Conservation (phyloP, 345 rosid species). For the Conringia planisiliqua region DNA sequence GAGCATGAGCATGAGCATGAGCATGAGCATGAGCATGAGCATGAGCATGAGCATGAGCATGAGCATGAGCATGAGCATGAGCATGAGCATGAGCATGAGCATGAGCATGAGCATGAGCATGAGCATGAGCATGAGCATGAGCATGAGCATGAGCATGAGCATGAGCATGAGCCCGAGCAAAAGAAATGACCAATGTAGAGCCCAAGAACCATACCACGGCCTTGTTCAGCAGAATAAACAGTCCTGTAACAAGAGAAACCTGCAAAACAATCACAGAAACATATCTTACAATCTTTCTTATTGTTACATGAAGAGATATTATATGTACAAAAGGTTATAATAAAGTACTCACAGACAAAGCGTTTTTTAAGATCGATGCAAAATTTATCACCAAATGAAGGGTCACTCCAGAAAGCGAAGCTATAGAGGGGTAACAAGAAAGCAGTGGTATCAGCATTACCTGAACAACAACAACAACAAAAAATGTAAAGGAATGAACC, state of each 20-base stretch:
- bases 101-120: too few relatives aligned
- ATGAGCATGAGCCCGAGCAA: too few relatives aligned
- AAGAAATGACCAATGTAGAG: too few relatives aligned
- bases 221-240: slow-evolving; percentile 21
- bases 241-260: slow-evolving; percentile 17
- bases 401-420: slow-evolving; percentile 16
- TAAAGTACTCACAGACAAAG: slow-evolving; percentile 19
- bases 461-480: not conserved
- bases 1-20: too few relatives aligned
- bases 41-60: too few relatives aligned
- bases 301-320: not conserved
- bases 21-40: too few relatives aligned
- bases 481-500: not conserved
- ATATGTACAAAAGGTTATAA: not conserved
- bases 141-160: too few relatives aligned
- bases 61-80: too few relatives aligned
- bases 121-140: too few relatives aligned
- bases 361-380: slow-evolving; percentile 19
- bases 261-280: not conserved
- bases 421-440: slow-evolving; percentile 30
- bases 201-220: slow-evolving; percentile 17
- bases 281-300: not conserved
- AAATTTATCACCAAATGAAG: slow-evolving; percentile 10
- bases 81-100: too few relatives aligned
- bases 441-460: slow-evolving; percentile 22